Evolutionary conservation across 768 basidiomycete genomes (phyloP), one percentile per base, ranked within the genome.

Genomic region (Phylloporus rhodoxanthus): DNA sequence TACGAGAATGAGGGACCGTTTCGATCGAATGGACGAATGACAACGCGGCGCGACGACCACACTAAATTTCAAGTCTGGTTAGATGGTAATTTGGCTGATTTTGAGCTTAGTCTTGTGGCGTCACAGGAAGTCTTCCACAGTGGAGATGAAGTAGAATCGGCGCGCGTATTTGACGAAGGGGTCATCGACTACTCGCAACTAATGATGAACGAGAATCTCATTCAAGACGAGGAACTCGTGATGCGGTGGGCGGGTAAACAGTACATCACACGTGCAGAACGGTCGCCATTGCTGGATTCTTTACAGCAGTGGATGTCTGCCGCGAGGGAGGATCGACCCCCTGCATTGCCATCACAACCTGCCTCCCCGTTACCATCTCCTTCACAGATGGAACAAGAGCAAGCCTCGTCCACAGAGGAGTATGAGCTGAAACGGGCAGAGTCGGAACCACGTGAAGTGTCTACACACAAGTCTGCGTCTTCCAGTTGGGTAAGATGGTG

Each of bases 401-500:
- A 29, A 8, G 46, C 40, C 10, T 47, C 57, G n/a, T 56, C 56
- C 23, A 55, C 57, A 21, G 59, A 61, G 26, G 54, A 60, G 20
- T 54, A 42, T 19, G 50, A 65, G 21, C 67, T 63, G 13, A 73
- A 71, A 50, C 75, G 72, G 8, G 45, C 58, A 4, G 60, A 50
- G 11, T 67, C 57, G 14, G 75, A 74, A 52, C 74, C 75, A 14
- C 69, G 66, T 23, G 71, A 67, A 40, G 57, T 59, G 13, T 51
- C 55, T 30, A 17, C 50, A 3, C 73, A 74, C 57, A 76, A 70
- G 47, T 67, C 79, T 4, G 76, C 77, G 0, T 80, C 81, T 13
- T 76, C 79, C 1, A 84, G 82, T n/a, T 91, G 88, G 90, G 79
- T 79, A 32, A 77, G 81, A 33, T 91, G 90, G 91, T 93, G 87